Conservation (phyloP, 768 basidiomycete genomes). For the Serendipita sp. region DNA sequence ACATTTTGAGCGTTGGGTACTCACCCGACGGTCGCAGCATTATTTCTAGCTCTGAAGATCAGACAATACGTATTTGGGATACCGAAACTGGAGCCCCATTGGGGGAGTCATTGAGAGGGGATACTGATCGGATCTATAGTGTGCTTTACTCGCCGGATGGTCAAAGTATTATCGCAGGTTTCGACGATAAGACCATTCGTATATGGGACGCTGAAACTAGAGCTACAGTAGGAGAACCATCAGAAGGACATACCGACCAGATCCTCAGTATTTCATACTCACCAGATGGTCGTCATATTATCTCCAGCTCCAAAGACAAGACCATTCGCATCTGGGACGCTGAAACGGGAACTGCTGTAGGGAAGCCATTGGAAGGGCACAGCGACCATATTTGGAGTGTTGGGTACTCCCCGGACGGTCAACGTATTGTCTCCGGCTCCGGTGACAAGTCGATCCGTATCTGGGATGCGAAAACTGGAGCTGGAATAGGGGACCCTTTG, state of each 20-base stretch:
- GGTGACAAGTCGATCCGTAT: no score
- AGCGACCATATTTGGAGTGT: no score
- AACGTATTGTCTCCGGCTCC: no score
- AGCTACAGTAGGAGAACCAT: neutral
- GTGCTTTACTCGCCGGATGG: constrained; percentile 29
- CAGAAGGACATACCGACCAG: neutral
- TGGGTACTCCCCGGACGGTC: no score
- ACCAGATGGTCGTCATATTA: constrained; percentile 1
- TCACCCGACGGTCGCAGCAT: constrained; percentile 27
- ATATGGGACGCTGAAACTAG: constrained; percentile 29
- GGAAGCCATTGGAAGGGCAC: no score
- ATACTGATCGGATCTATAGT: constrained; percentile 28
- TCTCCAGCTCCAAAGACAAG: neutral
- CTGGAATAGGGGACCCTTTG: no score
- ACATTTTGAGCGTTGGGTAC: constrained; percentile 24
- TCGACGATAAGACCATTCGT: constrained; percentile 26
- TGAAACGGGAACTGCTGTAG: no score
- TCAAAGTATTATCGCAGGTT: constrained; percentile 25
- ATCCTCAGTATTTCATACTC: constrained; percentile 11
- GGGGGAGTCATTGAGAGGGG: constrained; percentile 20
- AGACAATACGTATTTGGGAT: constrained; percentile 30
- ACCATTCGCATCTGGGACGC: no score
- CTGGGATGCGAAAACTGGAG: no score
- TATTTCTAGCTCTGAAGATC: constrained; percentile 27
- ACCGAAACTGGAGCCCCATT: constrained; percentile 20